Evolutionary conservation across 257 asterid species (phyloP).

Genomic region (Solanum neorickii): DNA sequence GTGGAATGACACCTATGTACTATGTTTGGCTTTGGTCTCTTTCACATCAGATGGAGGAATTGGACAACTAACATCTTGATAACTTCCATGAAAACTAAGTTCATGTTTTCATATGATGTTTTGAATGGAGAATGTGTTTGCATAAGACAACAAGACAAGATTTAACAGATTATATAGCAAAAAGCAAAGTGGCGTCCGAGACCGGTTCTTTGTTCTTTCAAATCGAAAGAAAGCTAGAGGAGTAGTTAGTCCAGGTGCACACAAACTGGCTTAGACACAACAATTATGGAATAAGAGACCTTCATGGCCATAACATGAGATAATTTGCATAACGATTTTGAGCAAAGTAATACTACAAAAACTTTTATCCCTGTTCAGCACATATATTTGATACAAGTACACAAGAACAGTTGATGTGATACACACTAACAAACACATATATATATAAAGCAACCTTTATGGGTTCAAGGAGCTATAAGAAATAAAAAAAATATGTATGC

Average conservation of each 20-base stretch:
- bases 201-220: background rate
- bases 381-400: background rate
- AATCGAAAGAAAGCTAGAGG: background rate
- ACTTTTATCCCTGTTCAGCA: background rate
- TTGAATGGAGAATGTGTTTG: background rate
- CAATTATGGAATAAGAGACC: too few species aligned
- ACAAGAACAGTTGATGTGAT: background rate
- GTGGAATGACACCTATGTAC: background rate
- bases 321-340: background rate
- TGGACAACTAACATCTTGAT: background rate
- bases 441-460: background rate
- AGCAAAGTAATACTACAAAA: background rate
- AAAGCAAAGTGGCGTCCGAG: background rate
- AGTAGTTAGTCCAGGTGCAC: background rate
- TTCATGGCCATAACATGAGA: background rate
- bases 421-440: background rate
- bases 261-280: background rate
- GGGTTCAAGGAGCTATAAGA: background rate
- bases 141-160: background rate
- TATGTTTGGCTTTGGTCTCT: background rate
- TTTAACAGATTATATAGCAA: background rate
- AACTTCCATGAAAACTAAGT: background rate
- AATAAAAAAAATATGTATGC: constrained; percentile 2
- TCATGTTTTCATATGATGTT: background rate
- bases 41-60: background rate